A percentile compares a stretch with the other conserved stretches of the same genome.
phyloP scores from a whole-genome alignment of 257 asterid genomes.

The Solanum lycopersicoides region DNA sequence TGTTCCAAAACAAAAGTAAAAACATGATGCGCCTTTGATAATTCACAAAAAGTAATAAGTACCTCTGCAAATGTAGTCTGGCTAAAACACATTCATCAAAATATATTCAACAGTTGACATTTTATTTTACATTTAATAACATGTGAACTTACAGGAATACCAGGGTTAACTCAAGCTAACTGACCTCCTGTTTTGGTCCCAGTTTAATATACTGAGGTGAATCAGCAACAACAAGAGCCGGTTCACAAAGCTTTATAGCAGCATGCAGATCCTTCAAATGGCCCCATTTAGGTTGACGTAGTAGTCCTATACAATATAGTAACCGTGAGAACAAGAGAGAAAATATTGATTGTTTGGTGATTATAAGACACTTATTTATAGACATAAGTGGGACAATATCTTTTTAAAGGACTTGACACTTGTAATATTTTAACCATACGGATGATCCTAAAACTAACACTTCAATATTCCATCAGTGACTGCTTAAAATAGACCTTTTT shows the following conservation, averaged over 20 bases:
- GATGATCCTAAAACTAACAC: background rate
- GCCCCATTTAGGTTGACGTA: constrained; percentile 93
- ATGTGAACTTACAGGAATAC: background rate
- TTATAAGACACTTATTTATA: background rate
- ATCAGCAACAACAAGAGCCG: constrained; percentile 68
- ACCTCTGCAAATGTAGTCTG: background rate
- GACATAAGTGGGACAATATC: background rate
- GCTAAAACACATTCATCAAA: background rate
- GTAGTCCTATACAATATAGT: constrained; percentile 43
- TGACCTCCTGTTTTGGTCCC: constrained; percentile 89
- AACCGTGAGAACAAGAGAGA: background rate
- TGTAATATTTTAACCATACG: background rate
- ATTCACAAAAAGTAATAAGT: background rate
- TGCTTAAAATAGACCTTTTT: background rate
- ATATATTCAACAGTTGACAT: background rate
- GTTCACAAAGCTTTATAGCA: constrained; percentile 87
- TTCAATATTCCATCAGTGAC: background rate
- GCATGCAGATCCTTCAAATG: constrained; percentile 90
- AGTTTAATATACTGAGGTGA: constrained; percentile 69
- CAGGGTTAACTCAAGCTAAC: constrained; percentile 4
- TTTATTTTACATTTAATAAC: background rate
- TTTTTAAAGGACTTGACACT: background rate
- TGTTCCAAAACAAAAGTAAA: background rate
- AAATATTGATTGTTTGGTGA: background rate
- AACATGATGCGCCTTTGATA: background rate